These are phyloP conservation scores for Bretziella fagacearum DNA, from an alignment of 2,329 filamentous ascomycete species.

Conservation along the genomic window DNA sequence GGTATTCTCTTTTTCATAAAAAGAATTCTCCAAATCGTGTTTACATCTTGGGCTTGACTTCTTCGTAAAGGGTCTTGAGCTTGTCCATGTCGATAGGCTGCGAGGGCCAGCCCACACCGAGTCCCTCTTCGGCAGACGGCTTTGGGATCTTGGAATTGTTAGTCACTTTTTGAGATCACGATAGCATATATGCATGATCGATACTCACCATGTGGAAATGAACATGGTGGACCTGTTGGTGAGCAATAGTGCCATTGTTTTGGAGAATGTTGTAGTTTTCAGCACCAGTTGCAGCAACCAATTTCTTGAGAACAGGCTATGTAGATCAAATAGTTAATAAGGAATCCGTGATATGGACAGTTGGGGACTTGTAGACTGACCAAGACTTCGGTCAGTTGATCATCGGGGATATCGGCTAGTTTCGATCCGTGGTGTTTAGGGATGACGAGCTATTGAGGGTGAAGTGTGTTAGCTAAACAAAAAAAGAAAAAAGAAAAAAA, in stretches of 20 bases:
- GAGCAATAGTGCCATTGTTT: constrained; percentile 84
- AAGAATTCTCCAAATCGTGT: too few relatives aligned
- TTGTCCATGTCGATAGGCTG: constrained; percentile 63
- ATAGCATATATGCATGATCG: not conserved
- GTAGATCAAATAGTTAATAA: not conserved
- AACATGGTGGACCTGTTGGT: constrained; percentile 86
- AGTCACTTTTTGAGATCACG: not conserved
- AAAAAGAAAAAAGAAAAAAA: too few relatives aligned
- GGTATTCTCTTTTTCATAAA: too few relatives aligned
- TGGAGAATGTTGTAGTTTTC: constrained; percentile 85
- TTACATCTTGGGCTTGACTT: constrained; percentile 81
- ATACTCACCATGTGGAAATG: constrained; percentile 76
- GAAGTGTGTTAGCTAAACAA: not conserved
- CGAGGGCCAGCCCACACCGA: constrained; percentile 66
- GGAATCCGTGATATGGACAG: not conserved
- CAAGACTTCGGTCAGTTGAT: constrained; percentile 65
- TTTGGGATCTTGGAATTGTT: constrained; percentile 62
- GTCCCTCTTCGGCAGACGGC: constrained; percentile 64
- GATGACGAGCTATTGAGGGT: constrained; percentile 75
- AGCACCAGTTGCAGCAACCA: constrained; percentile 59
- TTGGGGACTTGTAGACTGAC: constrained; percentile 27
- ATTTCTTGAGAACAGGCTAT: constrained; percentile 68
- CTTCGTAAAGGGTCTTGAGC: constrained; percentile 62
- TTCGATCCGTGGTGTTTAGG: constrained; percentile 90
- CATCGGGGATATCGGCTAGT: constrained; percentile 82